Base-by-base conservation (phyloP, 768 basidiomycete species). In the Leccinum fibrillosum region DNA sequence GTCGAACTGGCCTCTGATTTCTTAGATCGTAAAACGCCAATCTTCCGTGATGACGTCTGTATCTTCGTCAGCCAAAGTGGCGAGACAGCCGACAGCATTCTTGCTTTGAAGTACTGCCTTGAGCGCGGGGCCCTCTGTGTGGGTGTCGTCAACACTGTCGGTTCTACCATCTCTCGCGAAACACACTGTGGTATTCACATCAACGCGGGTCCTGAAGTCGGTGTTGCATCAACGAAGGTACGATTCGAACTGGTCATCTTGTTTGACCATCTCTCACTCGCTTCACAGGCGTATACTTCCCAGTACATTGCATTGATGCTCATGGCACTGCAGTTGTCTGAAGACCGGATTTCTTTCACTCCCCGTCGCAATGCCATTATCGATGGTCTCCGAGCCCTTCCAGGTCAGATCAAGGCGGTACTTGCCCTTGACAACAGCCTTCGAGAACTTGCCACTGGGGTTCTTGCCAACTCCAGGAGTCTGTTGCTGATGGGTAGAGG, bases 131-230 rank as follows among this genome's bases (percentile, higher is more conserved):
- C 97, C 8, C 85, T 99, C 47, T 95, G 92, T 71, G 84, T 99
- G 49, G 97, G 97, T 78, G 92, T 98, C 52, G 94, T 99, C 74
- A 98, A 99, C 80, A 95, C 94, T 35, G 97, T 99, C 67, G 97
- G 97, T 51, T 97, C 94, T 23, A 98, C 96, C 4, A 85, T 98
- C 66, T 98, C 96, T 45, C 91, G 96, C 69, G 94, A 98, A 77
- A 94, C 95, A 3, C 97, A 99, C 78, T 97, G 94, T 62, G 97
- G 97, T 89, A 88, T 99, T 53, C 97, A 98, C 78, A 98, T 99
- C 80, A 99, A 99, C 70, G 97, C 94, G 67, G 94, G 94, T 19
- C 95, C 95, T 54, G 95, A 98, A 80, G 94, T 99, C 63, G 96
- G 97, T 82, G 97, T 99, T 58, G 97, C 97, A 5, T 98, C 94